phyloP scores from a whole-genome alignment of 805 yeast species.

The Isabelozyma rhagii region DNA sequence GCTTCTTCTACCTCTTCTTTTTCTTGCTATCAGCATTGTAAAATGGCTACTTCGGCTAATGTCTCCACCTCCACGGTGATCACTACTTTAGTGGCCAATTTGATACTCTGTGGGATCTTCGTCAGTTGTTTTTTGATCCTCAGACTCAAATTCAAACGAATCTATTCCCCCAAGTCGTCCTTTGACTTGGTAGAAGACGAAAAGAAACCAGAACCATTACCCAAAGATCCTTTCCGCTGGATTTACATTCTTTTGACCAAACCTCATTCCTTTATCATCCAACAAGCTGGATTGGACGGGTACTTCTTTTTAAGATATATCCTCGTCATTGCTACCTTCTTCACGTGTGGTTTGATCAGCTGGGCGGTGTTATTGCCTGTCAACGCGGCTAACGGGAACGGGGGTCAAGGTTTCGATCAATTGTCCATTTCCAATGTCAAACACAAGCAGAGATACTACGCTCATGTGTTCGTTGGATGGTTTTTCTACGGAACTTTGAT shows the following conservation, averaged over 20 bases:
- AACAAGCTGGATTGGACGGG: slow-evolving; percentile 92
- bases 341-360: slow-evolving; percentile 44
- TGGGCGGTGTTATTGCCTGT: slow-evolving; percentile 79
- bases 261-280: slow-evolving; percentile 71
- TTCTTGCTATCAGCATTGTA: neutral
- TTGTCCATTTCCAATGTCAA: slow-evolving; percentile 76
- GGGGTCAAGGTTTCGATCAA: slow-evolving; percentile 66
- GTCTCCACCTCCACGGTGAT: slow-evolving; percentile 70
- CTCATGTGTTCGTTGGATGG: slow-evolving; percentile 84
- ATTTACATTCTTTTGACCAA: slow-evolving; percentile 57
- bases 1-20: neutral
- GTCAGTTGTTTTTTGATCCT: slow-evolving; percentile 60
- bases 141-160: slow-evolving; percentile 63
- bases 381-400: slow-evolving; percentile 67
- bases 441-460: slow-evolving; percentile 63
- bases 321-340: slow-evolving; percentile 49
- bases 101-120: slow-evolving; percentile 62
- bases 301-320: slow-evolving; percentile 84
- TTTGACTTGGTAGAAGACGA: slow-evolving; percentile 56
- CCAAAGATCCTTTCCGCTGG: slow-evolving; percentile 72
- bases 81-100: slow-evolving; percentile 67
- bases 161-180: slow-evolving; percentile 80
- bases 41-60: neutral
- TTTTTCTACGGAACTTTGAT: slow-evolving; percentile 66
- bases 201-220: slow-evolving; percentile 70